phyloP scores from a whole-genome alignment of 176 grass and related monocot genomes.

The Lolium rigidum region DNA sequence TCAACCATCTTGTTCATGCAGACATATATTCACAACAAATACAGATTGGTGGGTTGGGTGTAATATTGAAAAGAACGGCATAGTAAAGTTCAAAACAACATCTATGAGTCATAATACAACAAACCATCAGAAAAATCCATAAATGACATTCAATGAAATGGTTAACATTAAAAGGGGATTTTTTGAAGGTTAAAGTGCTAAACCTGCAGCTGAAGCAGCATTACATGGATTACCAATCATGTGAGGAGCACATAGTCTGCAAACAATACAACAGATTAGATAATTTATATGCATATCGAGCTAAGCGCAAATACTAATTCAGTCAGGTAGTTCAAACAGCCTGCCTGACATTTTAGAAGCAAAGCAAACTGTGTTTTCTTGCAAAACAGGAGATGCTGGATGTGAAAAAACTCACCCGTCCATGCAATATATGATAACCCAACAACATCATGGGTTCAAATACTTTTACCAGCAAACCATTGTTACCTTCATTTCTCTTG shows the following conservation, averaged over 20 bases:
- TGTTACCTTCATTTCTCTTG: not conserved
- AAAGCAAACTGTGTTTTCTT: not conserved
- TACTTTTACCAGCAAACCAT: not conserved
- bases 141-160: too few relatives aligned
- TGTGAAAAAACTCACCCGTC: not conserved
- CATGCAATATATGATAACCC: too few relatives aligned
- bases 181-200: not conserved
- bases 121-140: not conserved
- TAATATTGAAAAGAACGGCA: too few relatives aligned
- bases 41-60: too few relatives aligned
- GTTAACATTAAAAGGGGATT: not conserved
- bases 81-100: not conserved
- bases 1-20: too few relatives aligned
- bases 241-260: not conserved
- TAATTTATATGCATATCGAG: not conserved
- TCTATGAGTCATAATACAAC: not conserved
- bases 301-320: not conserved
- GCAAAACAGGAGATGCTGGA: too few relatives aligned
- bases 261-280: not conserved
- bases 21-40: too few relatives aligned
- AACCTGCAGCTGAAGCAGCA: not conserved
- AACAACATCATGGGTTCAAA: not conserved
- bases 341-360: not conserved
- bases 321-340: not conserved
- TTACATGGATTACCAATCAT: not conserved